Conservation (phyloP, 768 basidiomycete genomes). For the Boletus rubroflammeus region DNA sequence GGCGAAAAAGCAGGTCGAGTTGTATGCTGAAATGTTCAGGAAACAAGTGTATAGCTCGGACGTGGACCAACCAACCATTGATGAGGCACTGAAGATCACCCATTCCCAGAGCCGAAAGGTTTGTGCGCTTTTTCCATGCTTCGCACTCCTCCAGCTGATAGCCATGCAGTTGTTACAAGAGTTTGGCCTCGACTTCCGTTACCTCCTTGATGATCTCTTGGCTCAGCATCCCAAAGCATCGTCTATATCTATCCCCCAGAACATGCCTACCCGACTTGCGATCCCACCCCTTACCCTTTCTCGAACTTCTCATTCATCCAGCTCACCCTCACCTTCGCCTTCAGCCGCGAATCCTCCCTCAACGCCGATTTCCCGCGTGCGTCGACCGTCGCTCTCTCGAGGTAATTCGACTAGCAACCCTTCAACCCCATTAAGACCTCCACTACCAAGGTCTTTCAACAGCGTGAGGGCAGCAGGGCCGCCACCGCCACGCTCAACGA, state of each 20-base stretch:
- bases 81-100: constrained; percentile 77
- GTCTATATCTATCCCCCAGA: constrained; percentile 14
- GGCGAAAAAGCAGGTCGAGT: constrained; percentile 83
- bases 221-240: constrained; percentile 45
- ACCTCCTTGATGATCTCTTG: constrained; percentile 77
- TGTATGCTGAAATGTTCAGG: constrained; percentile 79
- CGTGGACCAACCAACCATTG: constrained; percentile 61
- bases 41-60: constrained; percentile 90
- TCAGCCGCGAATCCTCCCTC: constrained; percentile 18
- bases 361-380: constrained; percentile 28
- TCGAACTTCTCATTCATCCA: constrained; percentile 12
- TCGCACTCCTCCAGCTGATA: background rate
- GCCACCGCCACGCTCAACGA: constrained; percentile 62
- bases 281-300: constrained; percentile 17
- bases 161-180: constrained; percentile 73
- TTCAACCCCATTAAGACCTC: constrained; percentile 18
- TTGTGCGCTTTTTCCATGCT: constrained; percentile 4
- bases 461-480: constrained; percentile 43
- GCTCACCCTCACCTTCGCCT: constrained; percentile 16
- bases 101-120: constrained; percentile 84
- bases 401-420: constrained; percentile 27
- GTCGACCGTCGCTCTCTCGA: constrained; percentile 23
- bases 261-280: constrained; percentile 30
- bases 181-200: constrained; percentile 91
- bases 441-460: constrained; percentile 27